phyloP scores from a whole-genome alignment of 2,329 filamentous ascomycete genomes.

The Ceratocystis variospora region DNA sequence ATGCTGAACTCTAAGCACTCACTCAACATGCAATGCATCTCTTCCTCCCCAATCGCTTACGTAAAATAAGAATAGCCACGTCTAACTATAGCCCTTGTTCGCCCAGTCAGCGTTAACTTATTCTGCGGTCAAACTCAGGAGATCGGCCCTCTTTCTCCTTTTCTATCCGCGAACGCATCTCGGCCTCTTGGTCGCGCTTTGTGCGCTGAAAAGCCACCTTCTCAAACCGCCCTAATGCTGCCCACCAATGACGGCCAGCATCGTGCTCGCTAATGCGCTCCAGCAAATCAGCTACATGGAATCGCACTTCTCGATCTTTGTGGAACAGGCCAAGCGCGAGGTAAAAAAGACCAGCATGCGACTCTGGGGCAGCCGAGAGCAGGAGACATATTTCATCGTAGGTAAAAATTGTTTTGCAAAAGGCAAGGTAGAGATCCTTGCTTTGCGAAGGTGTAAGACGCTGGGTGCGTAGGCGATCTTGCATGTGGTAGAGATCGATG shows the following conservation, averaged over 20 bases:
- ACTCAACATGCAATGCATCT: not conserved
- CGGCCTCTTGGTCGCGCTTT: constrained; percentile 48
- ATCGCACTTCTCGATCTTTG: constrained; percentile 64
- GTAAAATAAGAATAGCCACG: not conserved
- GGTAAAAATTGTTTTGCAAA: constrained; percentile 59
- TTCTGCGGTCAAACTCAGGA: constrained; percentile 33
- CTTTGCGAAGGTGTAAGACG: constrained; percentile 63
- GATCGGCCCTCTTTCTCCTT: constrained; percentile 29
- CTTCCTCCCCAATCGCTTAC: not conserved
- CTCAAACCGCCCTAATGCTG: constrained; percentile 69
- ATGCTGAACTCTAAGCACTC: not conserved
- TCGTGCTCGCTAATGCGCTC: constrained; percentile 75
- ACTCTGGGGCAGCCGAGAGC: constrained; percentile 69
- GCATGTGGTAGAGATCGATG: constrained; percentile 82
- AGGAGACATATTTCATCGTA: constrained; percentile 80
- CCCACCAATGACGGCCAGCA: constrained; percentile 89
- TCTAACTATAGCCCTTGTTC: not conserved
- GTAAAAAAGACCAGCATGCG: constrained; percentile 80
- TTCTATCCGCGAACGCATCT: constrained; percentile 35
- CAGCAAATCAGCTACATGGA: constrained; percentile 63
- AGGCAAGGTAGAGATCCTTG: constrained; percentile 70
- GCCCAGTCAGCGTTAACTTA: constrained; percentile 30
- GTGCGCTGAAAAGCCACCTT: constrained; percentile 75
- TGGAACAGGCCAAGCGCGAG: constrained; percentile 85
- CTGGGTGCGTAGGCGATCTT: constrained; percentile 75